Evolutionary conservation across 2,329 filamentous ascomycete genomes (phyloP), one percentile per base, ranked within the genome.

Genomic region (Xylaria sp.): DNA sequence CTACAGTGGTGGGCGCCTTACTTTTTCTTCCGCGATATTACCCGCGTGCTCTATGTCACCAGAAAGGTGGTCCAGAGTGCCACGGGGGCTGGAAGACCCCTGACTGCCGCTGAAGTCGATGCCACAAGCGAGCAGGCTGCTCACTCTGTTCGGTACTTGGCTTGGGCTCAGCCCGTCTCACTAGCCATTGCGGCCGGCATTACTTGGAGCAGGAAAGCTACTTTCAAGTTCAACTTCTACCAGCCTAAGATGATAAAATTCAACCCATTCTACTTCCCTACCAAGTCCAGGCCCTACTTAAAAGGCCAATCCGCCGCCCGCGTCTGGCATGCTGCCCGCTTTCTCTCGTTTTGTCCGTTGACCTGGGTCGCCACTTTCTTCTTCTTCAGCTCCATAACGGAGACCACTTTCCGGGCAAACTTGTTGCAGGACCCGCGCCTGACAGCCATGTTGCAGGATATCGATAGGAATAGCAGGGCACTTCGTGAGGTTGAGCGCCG

Each of bases 171-270:
- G 53, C 64, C 69, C 17, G 56, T 69, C 19, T 54, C 64, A 1
- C 1, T 61, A 0, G 62, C 52, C 17, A 13, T 68, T 1, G 65
- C 71, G 5, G 52, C 47, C 2, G 60, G 53, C 41, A 24, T 71
- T 45, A 53, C 72, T 1, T 69, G 63, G 29, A 53, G 60, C 8
- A 65, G 67, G 4, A 68, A 71, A 39, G 59, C 59, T 18, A 71
- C 63, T 2, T 76, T 72, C 60, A 69, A 66, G 5, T 78, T 79
- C 58, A 74, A 76, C 16, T 68, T 78, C 39, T 74, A 69, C 62
- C 67, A 63, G 37, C 74, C 74, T 2, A 69, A 71, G 41, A 60
- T 65, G 37, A 44, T 52, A 18, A 61, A 43, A 22, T 71, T 72
- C 37, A 62, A 71, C 48, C 71, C 72, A 7, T 24, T 48, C 24